Conservation (phyloP, 495 filamentous ascomycete species). For the Lichenothelia convexa region DNA sequence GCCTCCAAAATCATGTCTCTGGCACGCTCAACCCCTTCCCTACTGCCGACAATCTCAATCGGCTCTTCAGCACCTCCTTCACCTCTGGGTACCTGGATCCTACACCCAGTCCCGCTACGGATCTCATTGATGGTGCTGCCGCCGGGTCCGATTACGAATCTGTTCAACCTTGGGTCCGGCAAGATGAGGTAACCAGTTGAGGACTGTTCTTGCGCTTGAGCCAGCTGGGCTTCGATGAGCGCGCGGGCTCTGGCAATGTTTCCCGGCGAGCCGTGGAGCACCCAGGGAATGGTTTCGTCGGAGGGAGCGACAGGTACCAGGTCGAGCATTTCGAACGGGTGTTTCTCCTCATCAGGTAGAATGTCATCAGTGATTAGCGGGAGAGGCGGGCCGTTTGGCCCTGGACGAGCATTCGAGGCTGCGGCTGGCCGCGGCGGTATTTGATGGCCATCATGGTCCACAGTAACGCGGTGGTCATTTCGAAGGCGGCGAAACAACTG, state of each 20-base stretch:
- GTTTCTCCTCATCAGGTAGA: constrained; percentile 31
- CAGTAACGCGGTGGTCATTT: constrained; percentile 65
- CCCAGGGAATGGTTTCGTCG: constrained; percentile 73
- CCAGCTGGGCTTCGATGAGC: constrained; percentile 49
- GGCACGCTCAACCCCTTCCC: constrained; percentile 70
- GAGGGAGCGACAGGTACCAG: constrained; percentile 27
- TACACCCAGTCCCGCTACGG: constrained; percentile 77
- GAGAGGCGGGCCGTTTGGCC: constrained; percentile 37
- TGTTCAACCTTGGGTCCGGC: constrained; percentile 75
- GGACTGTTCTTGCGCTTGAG: constrained; percentile 50
- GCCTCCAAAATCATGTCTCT: constrained; percentile 73
- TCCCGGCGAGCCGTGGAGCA: constrained; percentile 57
- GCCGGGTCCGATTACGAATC: constrained; percentile 73
- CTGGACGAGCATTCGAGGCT: constrained; percentile 17
- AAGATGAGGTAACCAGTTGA: constrained; percentile 73
- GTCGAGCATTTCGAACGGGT: constrained; percentile 62
- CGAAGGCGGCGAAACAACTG: constrained; percentile 76
- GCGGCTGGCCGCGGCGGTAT: constrained; percentile 46
- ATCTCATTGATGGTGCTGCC: constrained; percentile 85
- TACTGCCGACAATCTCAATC: constrained; percentile 68
- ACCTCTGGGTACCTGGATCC: constrained; percentile 76
- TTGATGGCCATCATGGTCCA: constrained; percentile 70
- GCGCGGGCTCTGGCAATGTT: constrained; percentile 59
- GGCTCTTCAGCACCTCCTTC: constrained; percentile 56
- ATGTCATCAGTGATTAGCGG: constrained; percentile 81